These are phyloP conservation scores for Hyaloraphidium curvatum DNA, from an alignment of 192 early-diverging fungal species.

Conservation along the genomic window DNA sequence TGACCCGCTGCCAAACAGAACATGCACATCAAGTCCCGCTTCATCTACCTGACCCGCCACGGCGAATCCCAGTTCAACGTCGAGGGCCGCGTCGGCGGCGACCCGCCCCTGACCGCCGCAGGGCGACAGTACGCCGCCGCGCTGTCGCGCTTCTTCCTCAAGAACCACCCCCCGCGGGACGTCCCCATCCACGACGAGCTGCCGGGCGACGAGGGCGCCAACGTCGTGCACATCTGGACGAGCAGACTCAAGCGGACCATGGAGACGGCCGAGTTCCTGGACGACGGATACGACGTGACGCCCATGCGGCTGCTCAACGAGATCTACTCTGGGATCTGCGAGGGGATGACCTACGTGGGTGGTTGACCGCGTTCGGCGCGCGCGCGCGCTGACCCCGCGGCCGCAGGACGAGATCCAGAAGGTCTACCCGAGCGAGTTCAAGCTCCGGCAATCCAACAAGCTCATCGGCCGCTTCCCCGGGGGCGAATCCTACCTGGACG, in stretches of 20 bases:
- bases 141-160: conserved; percentile 52
- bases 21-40: conserved; percentile 26
- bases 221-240: conserved; percentile 52
- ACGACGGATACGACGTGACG: conserved; percentile 55
- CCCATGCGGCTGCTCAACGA: conserved; percentile 57
- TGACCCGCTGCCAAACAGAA: background rate
- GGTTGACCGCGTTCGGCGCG: background rate
- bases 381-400: background rate
- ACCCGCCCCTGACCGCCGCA: conserved; percentile 49
- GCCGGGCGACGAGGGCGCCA: background rate
- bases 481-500: conserved; percentile 30
- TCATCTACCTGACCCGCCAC: conserved; percentile 83
- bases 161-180: too few relatives aligned
- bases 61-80: conserved; percentile 82
- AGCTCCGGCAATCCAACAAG: conserved; percentile 64
- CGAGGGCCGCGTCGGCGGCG: conserved; percentile 68
- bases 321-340: conserved; percentile 73
- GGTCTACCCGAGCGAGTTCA: conserved; percentile 61
- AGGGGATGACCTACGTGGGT: conserved; percentile 48
- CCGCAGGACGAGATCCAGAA: conserved; percentile 44
- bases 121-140: conserved; percentile 56
- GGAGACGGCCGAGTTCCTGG: conserved; percentile 66
- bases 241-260: conserved; percentile 67
- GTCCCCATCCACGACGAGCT: conserved; percentile 1
- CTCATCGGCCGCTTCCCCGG: conserved; percentile 90